Percentiles rank a stretch among this genome's conserved stretches.
Evolutionary conservation across 805 yeast species (phyloP).

Genomic region (Metschnikowia proteae): DNA sequence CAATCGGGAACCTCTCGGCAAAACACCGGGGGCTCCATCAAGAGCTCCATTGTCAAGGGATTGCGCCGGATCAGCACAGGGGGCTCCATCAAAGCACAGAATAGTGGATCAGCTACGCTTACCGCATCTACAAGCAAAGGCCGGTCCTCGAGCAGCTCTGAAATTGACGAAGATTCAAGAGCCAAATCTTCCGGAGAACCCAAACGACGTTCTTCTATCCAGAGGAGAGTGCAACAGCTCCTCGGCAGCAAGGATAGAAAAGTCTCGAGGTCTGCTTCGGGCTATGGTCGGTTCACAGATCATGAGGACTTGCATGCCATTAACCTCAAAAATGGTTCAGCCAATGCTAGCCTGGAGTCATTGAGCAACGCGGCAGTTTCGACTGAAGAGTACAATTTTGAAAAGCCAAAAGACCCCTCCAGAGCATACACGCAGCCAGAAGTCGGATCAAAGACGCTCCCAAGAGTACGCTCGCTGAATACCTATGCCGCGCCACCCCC

Average conservation of each 20-base stretch:
- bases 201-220: slow-evolving; percentile 38
- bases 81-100: slow-evolving; percentile 19
- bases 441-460: neutral
- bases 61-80: slow-evolving; percentile 42
- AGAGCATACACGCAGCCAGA: slow-evolving; percentile 1
- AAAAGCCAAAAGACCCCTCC: neutral
- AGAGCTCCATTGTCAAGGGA: slow-evolving; percentile 29
- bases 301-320: slow-evolving; percentile 20
- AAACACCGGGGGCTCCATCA: slow-evolving; percentile 41
- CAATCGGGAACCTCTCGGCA: slow-evolving; percentile 27
- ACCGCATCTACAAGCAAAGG: neutral
- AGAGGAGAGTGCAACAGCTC: slow-evolving; percentile 51
- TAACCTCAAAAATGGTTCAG: slow-evolving; percentile 23
- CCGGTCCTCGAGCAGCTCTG: neutral
- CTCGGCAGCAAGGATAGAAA: slow-evolving; percentile 36
- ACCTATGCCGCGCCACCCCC: slow-evolving; percentile 29
- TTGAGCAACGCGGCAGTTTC: slow-evolving; percentile 1
- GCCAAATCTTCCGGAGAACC: slow-evolving; percentile 6
- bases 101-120: slow-evolving; percentile 10
- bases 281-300: slow-evolving; percentile 76
- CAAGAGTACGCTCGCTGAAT: neutral
- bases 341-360: slow-evolving; percentile 26
- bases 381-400: slow-evolving; percentile 7
- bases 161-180: slow-evolving; percentile 8
- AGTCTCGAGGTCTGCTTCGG: slow-evolving; percentile 66